Percentiles rank a stretch among this genome's conserved stretches.
These are phyloP conservation scores for Candida sp. DNA, from an alignment of 1,139 yeast species.

Conservation along the genomic window DNA sequence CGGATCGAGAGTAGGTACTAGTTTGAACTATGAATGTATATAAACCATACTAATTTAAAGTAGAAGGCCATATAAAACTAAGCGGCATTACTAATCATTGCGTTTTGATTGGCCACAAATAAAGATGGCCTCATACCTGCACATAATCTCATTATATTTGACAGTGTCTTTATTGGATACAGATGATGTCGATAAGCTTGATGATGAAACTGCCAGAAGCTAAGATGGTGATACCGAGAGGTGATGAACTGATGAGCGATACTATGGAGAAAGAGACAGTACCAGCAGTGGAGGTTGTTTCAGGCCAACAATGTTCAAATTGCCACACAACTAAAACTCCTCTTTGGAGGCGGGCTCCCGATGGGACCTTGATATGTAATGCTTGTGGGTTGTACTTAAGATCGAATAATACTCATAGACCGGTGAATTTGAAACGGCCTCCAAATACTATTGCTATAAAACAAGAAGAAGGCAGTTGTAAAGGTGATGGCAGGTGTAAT, in stretches of 20 bases:
- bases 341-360: slow-evolving; percentile 67
- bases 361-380: slow-evolving; percentile 63
- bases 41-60: no score
- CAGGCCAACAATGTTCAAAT: slow-evolving; percentile 56
- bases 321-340: slow-evolving; percentile 72
- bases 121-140: no score
- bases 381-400: slow-evolving; percentile 67
- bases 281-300: neutral
- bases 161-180: neutral
- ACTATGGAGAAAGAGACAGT: no score
- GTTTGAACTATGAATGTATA: no score
- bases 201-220: neutral
- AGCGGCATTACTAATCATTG: no score
- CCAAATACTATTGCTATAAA: slow-evolving; percentile 53
- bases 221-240: neutral
- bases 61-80: no score
- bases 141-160: neutral
- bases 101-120: no score
- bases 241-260: neutral
- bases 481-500: slow-evolving; percentile 82
- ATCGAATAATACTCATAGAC: slow-evolving; percentile 52
- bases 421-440: slow-evolving; percentile 64
- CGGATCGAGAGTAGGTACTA: no score
- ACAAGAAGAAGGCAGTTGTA: slow-evolving; percentile 59
- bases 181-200: neutral